Percentiles rank a stretch among this genome's conserved stretches.
phyloP scores from a whole-genome alignment of 805 yeast species.

The Torulaspora franciscae region DNA sequence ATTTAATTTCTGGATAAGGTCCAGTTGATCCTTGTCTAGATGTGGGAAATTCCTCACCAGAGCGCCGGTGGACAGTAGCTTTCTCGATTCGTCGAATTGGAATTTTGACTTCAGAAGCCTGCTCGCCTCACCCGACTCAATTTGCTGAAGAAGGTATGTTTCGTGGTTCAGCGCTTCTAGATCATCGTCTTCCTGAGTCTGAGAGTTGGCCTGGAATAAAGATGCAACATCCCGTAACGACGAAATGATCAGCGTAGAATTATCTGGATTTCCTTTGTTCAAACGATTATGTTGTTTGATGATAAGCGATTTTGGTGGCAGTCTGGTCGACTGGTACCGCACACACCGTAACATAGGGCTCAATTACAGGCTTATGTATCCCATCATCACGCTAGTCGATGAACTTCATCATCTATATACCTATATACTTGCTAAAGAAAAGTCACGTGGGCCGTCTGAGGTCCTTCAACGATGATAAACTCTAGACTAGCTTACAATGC shows the following conservation, averaged over 20 bases:
- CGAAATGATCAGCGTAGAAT: slow-evolving; percentile 11
- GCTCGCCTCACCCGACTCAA: slow-evolving; percentile 18
- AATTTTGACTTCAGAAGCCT: slow-evolving; percentile 15
- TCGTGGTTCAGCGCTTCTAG: slow-evolving; percentile 8
- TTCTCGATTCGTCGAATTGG: slow-evolving; percentile 4
- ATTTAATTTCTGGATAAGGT: slow-evolving; percentile 30
- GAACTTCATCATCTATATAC: not conserved
- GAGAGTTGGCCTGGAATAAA: slow-evolving; percentile 25
- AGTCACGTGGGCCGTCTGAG: not conserved
- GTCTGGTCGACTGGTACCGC: slow-evolving; percentile 10
- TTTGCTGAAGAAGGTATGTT: slow-evolving; percentile 6
- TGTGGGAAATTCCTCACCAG: slow-evolving; percentile 12
- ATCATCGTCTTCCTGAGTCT: slow-evolving; percentile 28
- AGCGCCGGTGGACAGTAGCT: slow-evolving; percentile 1
- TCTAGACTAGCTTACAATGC: slow-evolving; percentile 29
- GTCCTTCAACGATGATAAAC: not conserved
- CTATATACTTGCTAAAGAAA: not conserved
- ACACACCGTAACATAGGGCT: not conserved
- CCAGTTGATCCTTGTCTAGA: slow-evolving; percentile 13
- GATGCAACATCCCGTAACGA: slow-evolving; percentile 26
- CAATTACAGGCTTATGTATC: too few species aligned
- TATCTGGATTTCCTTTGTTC: slow-evolving; percentile 8
- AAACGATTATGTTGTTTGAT: slow-evolving; percentile 22
- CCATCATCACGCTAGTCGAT: too few species aligned
- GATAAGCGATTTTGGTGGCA: slow-evolving; percentile 22